Percentiles rank a stretch among this genome's conserved stretches.
These are phyloP conservation scores for Penicillium vulpinum DNA, from an alignment of 2,329 filamentous ascomycete species.

Conservation along the genomic window DNA sequence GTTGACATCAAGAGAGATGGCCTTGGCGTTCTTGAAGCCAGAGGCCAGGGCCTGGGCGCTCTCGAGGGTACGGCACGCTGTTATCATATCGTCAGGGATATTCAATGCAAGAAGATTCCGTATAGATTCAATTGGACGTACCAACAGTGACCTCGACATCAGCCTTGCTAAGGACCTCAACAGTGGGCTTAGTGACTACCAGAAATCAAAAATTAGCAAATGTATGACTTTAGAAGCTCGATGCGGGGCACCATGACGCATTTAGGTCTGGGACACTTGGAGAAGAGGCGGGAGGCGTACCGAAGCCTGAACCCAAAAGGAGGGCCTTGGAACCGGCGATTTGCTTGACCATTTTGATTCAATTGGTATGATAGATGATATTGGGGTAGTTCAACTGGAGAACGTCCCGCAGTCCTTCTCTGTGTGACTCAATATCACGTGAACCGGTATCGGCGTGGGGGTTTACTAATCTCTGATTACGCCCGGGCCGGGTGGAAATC, in stretches of 20 bases:
- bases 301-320: conserved; percentile 41
- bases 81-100: background rate
- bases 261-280: background rate
- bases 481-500: background rate
- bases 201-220: conserved; percentile 13
- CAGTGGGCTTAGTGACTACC: conserved; percentile 61
- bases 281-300: conserved; percentile 22
- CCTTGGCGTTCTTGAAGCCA: conserved; percentile 69
- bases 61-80: conserved; percentile 79
- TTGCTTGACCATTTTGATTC: conserved; percentile 38
- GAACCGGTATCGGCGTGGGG: conserved; percentile 31
- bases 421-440: conserved; percentile 28
- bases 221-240: conserved; percentile 4
- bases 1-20: conserved; percentile 82
- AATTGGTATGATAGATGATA: conserved; percentile 18
- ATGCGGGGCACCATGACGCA: conserved; percentile 22
- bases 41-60: conserved; percentile 72
- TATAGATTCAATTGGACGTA: conserved; percentile 40
- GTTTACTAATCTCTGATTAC: conserved; percentile 6
- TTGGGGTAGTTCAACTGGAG: conserved; percentile 9
- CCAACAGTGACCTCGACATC: conserved; percentile 66
- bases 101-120: background rate
- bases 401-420: background rate
- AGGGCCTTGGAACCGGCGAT: conserved; percentile 43
- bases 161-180: conserved; percentile 62